These are phyloP conservation scores for Thraustotheca clavata DNA, from an alignment of 352 stramenopile species.

Conservation along the genomic window DNA sequence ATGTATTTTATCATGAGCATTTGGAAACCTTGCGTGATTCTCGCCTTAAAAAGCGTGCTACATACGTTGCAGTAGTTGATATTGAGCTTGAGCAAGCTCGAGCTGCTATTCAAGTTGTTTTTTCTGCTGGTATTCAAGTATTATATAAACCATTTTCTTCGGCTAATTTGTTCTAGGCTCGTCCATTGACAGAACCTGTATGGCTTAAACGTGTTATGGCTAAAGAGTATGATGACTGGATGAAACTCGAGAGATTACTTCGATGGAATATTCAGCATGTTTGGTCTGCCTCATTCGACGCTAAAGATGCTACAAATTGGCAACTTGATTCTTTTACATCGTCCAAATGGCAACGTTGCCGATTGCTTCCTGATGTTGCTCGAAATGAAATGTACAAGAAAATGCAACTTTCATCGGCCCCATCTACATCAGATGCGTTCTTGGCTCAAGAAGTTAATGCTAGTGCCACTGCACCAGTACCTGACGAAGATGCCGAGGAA, in stretches of 20 bases:
- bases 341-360: constrained; percentile 79
- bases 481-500: constrained; percentile 26
- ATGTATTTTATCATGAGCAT: constrained; percentile 80
- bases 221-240: constrained; percentile 82
- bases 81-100: constrained; percentile 56
- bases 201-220: constrained; percentile 78
- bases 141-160: not conserved
- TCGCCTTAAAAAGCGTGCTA: constrained; percentile 39
- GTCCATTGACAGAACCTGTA: constrained; percentile 35
- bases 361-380: constrained; percentile 48
- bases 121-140: constrained; percentile 15
- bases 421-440: not conserved
- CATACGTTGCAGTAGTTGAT: constrained; percentile 48
- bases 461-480: not conserved
- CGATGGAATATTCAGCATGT: constrained; percentile 78
- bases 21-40: constrained; percentile 71
- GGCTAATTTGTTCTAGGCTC: not conserved
- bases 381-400: constrained; percentile 16
- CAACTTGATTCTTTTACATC: constrained; percentile 78
- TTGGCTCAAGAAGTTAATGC: not conserved
- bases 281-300: constrained; percentile 30
- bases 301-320: constrained; percentile 34
- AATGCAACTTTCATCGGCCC: not conserved
- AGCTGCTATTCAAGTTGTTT: constrained; percentile 40
- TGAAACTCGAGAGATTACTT: constrained; percentile 63